Conservation (phyloP, 306 rosid species). For the Ceratonia siliqua region DNA sequence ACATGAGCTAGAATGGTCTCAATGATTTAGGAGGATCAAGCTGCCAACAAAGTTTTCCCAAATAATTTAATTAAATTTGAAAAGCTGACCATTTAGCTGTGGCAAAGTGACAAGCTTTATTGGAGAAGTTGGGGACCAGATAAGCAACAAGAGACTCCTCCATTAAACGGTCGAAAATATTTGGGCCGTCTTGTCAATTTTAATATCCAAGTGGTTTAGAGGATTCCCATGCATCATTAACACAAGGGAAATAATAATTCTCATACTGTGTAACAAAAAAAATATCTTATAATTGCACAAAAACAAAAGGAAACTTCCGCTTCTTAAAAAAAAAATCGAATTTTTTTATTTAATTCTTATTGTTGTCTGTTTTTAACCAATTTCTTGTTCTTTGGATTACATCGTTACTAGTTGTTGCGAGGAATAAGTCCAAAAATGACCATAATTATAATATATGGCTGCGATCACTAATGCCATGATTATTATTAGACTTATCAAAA, state of each 20-base stretch:
- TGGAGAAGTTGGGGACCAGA: constrained; percentile 49
- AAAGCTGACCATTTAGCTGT: constrained; percentile 45
- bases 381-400: constrained; percentile 8
- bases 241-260: background rate
- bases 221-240: constrained; percentile 31
- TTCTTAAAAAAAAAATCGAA: constrained; percentile 1
- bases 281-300: no score
- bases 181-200: constrained; percentile 35
- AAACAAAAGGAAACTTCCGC: background rate
- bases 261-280: no score
- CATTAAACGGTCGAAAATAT: constrained; percentile 46
- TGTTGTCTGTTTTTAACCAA: background rate
- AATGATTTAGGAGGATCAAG: constrained; percentile 60
- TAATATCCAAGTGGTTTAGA: constrained; percentile 11
- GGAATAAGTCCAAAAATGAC: constrained; percentile 20
- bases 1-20: constrained; percentile 62
- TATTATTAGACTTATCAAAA: background rate
- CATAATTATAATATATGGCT: background rate
- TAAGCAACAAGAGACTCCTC: constrained; percentile 30
- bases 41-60: constrained; percentile 45
- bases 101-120: constrained; percentile 57
- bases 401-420: constrained; percentile 23
- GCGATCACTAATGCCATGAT: constrained; percentile 13
- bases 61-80: background rate
- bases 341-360: constrained; percentile 8